Base-by-base conservation (phyloP, 768 basidiomycete species). In the Krasilnikovozyma curviuscula region DNA sequence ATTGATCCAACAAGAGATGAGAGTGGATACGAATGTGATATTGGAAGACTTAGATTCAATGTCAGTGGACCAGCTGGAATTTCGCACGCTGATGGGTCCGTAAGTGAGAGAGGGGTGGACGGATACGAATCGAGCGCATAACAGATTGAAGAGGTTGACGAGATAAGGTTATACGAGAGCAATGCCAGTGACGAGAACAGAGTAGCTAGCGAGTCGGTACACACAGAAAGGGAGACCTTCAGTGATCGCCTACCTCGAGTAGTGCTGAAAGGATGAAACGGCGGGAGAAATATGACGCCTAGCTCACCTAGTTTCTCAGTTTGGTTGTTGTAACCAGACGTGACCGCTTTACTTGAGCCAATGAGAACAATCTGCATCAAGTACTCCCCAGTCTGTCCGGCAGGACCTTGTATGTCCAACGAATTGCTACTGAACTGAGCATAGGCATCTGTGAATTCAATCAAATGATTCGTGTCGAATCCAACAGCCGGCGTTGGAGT, bases 1-100 rank as follows among this genome's bases (percentile, higher is more conserved):
- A 98, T 65, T 19, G 77, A 77, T 1, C 89, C 93, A 53, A 73
- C 71, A 48, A 91, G 71, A 9, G 89, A 89, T 12, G 82, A 83
- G 37, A 97, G 70, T 14, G 77, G 73, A 59, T 81, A 79, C 50
- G 73, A 69, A 37, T 67, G 57, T 30, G 73, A 70, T 59, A 81
- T 74, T 33, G 84, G 75, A 16, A 78, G 71, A 8, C 60, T 57
- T 10, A 83, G 69, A 21, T 83, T 75, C 59, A 97, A 74, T 2
- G 78, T 89, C 57, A 93, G 78, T 2, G 76, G 74, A 1, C 91
- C 91, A 3, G 77, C 69, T 5, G 70, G 59, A 50, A 93, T 68
- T 12, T 89, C 86, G 60, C 91, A 97, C 1, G 57, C 57, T 10
- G 55, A 78, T 83, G 23, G 63, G 63, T 35, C 57, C 56, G 46